phyloP scores from a whole-genome alignment of 2,329 filamentous ascomycete genomes.

The Thielaviopsis euricoi region DNA sequence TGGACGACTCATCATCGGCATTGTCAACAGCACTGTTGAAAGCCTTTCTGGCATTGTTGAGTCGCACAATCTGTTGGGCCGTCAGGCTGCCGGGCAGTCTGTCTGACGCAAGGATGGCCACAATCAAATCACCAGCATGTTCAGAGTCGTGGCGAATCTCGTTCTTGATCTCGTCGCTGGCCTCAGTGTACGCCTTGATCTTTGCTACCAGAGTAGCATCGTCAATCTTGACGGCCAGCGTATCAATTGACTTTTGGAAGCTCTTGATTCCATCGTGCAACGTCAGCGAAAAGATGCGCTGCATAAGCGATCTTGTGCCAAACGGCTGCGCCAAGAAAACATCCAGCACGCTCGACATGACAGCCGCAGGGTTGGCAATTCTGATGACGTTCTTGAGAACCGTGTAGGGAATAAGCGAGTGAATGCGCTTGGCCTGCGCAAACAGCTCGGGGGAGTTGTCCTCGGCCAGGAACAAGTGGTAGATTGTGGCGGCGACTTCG shows the following conservation, averaged over 20 bases:
- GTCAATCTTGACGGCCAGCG: slow-evolving; percentile 59
- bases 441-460: slow-evolving; percentile 96
- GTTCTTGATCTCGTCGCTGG: slow-evolving; percentile 58
- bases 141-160: slow-evolving; percentile 57
- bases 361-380: slow-evolving; percentile 86
- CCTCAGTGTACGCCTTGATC: slow-evolving; percentile 61
- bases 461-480: slow-evolving; percentile 92
- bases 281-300: slow-evolving; percentile 85
- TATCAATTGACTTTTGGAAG: slow-evolving; percentile 76
- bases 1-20: slow-evolving; percentile 75
- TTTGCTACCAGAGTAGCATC: slow-evolving; percentile 67
- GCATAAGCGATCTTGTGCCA: slow-evolving; percentile 73
- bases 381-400: slow-evolving; percentile 93
- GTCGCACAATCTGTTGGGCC: slow-evolving; percentile 59
- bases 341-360: slow-evolving; percentile 92
- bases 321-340: slow-evolving; percentile 93
- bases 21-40: slow-evolving; percentile 94
- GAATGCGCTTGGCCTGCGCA: slow-evolving; percentile 82
- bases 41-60: slow-evolving; percentile 90
- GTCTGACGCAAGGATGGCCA: slow-evolving; percentile 59
- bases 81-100: slow-evolving; percentile 59
- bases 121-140: slow-evolving; percentile 64
- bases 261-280: slow-evolving; percentile 77
- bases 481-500: slow-evolving; percentile 89
- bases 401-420: slow-evolving; percentile 84